phyloP scores from a whole-genome alignment of 1,284 basidiomycete species.

The Pseudozyma pruni region DNA sequence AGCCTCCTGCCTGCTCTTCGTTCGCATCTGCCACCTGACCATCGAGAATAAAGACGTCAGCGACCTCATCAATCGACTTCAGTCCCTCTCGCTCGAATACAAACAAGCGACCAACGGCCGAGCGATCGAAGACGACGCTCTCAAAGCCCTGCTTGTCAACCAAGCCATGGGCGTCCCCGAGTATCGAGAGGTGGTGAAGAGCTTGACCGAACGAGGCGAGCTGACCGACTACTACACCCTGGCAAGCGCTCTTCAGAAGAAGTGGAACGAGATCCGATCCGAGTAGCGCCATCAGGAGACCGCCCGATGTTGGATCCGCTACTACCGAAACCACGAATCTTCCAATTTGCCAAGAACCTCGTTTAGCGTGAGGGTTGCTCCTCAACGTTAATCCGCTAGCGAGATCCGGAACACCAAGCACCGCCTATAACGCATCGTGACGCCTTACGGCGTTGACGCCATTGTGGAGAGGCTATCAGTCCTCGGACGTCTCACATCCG shows the following conservation, averaged over 20 bases:
- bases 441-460: too few relatives aligned
- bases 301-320: not conserved
- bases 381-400: too few relatives aligned
- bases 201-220: conserved; percentile 4
- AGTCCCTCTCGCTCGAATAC: conserved; percentile 21
- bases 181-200: conserved; percentile 19
- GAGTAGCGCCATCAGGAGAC: not conserved
- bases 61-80: conserved; percentile 27
- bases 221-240: conserved; percentile 24
- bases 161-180: conserved; percentile 20
- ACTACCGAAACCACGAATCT: not conserved
- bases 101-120: conserved; percentile 16
- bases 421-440: too few relatives aligned
- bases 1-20: conserved; percentile 26
- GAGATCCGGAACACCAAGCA: too few relatives aligned
- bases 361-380: not conserved
- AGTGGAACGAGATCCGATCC: conserved; percentile 14
- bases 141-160: conserved; percentile 27
- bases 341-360: not conserved
- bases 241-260: conserved; percentile 19
- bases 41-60: conserved; percentile 25
- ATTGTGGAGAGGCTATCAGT: too few relatives aligned
- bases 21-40: conserved; percentile 26
- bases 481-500: not conserved
- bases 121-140: conserved; percentile 25